Conservation (phyloP, 495 filamentous ascomycete genomes). For the Cenococcum geophilum region DNA sequence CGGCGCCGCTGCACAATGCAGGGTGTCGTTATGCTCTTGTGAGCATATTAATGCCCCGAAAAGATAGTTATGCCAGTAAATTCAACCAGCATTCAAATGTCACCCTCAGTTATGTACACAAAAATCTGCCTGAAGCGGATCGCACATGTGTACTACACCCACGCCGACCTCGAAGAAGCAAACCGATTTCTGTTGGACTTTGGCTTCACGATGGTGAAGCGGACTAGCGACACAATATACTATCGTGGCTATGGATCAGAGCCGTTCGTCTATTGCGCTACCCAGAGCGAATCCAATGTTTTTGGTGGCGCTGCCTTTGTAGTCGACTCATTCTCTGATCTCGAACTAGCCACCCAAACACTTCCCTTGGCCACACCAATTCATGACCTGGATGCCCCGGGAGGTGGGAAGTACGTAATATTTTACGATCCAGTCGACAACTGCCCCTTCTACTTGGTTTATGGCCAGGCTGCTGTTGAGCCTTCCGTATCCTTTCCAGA, state of each 20-base stretch:
- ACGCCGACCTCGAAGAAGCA: conserved; percentile 43
- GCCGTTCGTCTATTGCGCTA: conserved; percentile 40
- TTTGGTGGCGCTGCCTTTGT: conserved; percentile 35
- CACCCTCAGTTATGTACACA: neutral
- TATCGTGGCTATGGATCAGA: conserved; percentile 39
- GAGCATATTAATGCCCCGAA: too few relatives aligned
- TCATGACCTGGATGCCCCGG: conserved; percentile 49
- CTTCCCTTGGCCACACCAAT: conserved; percentile 45
- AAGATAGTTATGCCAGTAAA: too few relatives aligned
- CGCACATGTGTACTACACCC: conserved; percentile 48
- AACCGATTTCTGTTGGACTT: conserved; percentile 42
- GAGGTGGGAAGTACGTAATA: conserved; percentile 53
- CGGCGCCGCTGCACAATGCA: too few relatives aligned
- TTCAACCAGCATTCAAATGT: neutral
- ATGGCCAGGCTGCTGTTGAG: conserved; percentile 46
- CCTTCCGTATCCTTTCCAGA: neutral
- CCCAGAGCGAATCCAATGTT: conserved; percentile 37
- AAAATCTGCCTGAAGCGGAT: conserved; percentile 43
- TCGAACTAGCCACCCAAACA: conserved; percentile 34
- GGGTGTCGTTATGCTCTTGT: too few relatives aligned
- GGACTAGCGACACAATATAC: conserved; percentile 32
- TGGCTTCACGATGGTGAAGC: conserved; percentile 37
- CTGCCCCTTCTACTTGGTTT: conserved; percentile 53
- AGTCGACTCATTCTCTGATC: conserved; percentile 34
- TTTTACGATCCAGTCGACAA: conserved; percentile 52